phyloP scores from a whole-genome alignment of 2,329 filamentous ascomycete genomes.

The Cercospora sp. region DNA sequence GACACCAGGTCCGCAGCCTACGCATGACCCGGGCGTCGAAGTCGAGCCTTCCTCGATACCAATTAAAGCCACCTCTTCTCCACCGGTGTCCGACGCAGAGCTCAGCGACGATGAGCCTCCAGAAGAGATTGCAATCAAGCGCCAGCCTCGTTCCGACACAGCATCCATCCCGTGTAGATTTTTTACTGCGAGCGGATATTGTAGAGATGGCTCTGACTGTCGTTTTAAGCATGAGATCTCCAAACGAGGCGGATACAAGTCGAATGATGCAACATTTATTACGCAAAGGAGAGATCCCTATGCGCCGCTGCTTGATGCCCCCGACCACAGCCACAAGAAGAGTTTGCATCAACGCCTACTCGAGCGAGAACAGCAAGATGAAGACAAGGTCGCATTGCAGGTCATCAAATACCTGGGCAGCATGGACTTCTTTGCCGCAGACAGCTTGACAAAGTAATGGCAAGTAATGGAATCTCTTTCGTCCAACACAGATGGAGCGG shows the following conservation, averaged over 20 bases:
- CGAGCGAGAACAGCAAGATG: constrained; percentile 48
- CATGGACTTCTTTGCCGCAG: constrained; percentile 42
- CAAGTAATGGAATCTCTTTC: background rate
- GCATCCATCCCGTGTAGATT: constrained; percentile 31
- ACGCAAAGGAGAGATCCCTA: constrained; percentile 21
- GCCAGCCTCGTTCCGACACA: constrained; percentile 7
- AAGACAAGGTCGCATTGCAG: constrained; percentile 45
- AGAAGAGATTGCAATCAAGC: constrained; percentile 43
- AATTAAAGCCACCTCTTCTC: background rate
- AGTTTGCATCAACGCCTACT: constrained; percentile 38
- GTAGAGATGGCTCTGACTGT: constrained; percentile 38
- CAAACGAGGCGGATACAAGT: background rate
- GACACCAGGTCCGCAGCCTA: background rate
- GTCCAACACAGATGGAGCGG: background rate
- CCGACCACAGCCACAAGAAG: constrained; percentile 16
- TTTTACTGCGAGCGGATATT: constrained; percentile 37
- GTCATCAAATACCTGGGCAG: constrained; percentile 51
- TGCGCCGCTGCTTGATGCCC: constrained; percentile 24
- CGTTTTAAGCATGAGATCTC: constrained; percentile 37
- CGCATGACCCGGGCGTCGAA: background rate
- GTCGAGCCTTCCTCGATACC: background rate
- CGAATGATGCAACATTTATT: constrained; percentile 5
- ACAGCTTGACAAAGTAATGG: background rate
- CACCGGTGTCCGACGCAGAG: background rate
- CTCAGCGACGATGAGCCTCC: constrained; percentile 35